Conservation (phyloP, 768 basidiomycete species). For the Tremella mesenterica region DNA sequence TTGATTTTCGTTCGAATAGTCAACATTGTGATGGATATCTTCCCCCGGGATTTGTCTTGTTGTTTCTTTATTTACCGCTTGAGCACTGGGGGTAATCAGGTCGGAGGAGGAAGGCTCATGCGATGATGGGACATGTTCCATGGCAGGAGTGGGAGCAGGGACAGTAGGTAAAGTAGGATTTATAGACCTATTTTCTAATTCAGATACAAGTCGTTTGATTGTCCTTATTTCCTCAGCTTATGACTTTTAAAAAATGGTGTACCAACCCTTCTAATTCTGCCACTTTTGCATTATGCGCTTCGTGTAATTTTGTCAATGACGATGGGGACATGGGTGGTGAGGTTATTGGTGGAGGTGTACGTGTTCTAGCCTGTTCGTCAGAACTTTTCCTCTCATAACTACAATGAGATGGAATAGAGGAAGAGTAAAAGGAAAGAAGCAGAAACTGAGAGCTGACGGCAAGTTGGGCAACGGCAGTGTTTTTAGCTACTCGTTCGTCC, state of each 20-base stretch:
- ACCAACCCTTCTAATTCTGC: conserved; percentile 27
- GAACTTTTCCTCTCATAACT: background rate
- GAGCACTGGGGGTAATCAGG: no score
- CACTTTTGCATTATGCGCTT: conserved; percentile 35
- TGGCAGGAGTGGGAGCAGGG: background rate
- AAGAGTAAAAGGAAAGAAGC: no score
- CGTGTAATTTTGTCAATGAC: conserved; percentile 20
- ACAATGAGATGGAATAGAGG: no score
- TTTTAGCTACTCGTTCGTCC: conserved; percentile 19
- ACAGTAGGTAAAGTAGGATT: background rate
- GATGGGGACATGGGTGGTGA: conserved; percentile 21
- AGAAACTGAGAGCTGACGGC: conserved; percentile 12
- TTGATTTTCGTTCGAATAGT: no score
- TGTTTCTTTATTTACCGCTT: no score
- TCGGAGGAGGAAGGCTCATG: no score
- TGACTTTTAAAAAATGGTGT: background rate
- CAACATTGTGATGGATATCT: no score
- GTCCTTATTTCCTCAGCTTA: conserved; percentile 8
- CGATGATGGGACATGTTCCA: no score
- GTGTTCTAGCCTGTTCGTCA: background rate
- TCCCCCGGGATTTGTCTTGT: no score
- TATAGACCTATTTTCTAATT: conserved; percentile 4
- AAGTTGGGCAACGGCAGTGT: conserved; percentile 12
- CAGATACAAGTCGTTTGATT: conserved; percentile 15
- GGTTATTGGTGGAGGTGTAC: background rate